Evolutionary conservation across 2,329 filamentous ascomycete genomes (phyloP).

Genomic region (Fusarium scirpi): DNA sequence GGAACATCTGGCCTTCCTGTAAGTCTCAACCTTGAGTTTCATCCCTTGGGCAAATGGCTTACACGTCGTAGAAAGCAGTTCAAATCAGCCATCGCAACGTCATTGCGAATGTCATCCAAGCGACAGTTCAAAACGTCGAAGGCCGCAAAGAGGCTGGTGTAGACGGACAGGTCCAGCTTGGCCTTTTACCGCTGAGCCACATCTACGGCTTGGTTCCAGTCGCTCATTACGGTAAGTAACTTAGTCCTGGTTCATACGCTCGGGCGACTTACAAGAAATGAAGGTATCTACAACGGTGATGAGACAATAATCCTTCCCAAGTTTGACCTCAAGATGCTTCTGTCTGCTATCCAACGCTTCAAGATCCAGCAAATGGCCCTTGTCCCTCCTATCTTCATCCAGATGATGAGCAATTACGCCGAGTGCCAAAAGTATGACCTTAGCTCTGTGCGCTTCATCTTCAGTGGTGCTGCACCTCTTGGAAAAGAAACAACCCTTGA

Average conservation of each 20-base stretch:
- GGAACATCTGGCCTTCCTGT: slow-evolving; percentile 83
- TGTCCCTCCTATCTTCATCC: slow-evolving; percentile 83
- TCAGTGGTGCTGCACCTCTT: slow-evolving; percentile 81
- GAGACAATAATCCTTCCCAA: slow-evolving; percentile 78
- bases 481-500: slow-evolving; percentile 76
- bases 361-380: slow-evolving; percentile 76
- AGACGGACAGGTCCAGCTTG: slow-evolving; percentile 64
- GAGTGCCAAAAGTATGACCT: slow-evolving; percentile 74
- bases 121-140: slow-evolving; percentile 59
- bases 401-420: slow-evolving; percentile 73
- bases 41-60: background rate
- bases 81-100: slow-evolving; percentile 86
- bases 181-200: slow-evolving; percentile 83
- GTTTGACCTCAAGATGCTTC: slow-evolving; percentile 77
- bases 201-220: slow-evolving; percentile 84
- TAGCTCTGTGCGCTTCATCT: slow-evolving; percentile 71
- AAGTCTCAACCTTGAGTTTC: slow-evolving; percentile 42
- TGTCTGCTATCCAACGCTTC: slow-evolving; percentile 74
- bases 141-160: slow-evolving; percentile 54
- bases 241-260: background rate
- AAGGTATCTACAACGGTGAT: slow-evolving; percentile 76
- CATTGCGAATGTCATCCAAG: slow-evolving; percentile 79
- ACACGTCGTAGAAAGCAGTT: slow-evolving; percentile 74
- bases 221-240: slow-evolving; percentile 51
- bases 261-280: slow-evolving; percentile 55